Conservation (phyloP, 805 yeast species). For the Candida coleopterorum region DNA sequence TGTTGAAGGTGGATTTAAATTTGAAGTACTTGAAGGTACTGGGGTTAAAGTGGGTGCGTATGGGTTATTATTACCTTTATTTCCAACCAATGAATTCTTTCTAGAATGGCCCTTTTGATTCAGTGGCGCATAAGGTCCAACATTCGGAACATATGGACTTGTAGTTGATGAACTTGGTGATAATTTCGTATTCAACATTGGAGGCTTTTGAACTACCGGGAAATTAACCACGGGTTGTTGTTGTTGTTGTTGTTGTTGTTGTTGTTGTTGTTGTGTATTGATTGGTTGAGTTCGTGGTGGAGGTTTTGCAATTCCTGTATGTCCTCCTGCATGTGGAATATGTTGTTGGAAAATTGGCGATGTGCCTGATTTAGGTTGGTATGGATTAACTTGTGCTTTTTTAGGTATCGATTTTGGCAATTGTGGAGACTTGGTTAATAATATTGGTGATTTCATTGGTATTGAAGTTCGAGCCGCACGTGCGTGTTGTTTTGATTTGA, state of each 20-base stretch:
- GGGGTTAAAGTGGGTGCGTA: conserved; percentile 31
- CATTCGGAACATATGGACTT: conserved; percentile 40
- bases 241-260: conserved; percentile 5
- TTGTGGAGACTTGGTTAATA: not conserved
- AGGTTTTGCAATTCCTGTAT: conserved; percentile 7
- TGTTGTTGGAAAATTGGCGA: conserved; percentile 11
- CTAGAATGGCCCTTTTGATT: conserved; percentile 34
- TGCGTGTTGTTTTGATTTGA: conserved; percentile 17
- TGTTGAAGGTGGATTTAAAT: too few relatives aligned
- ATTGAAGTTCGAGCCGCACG: conserved; percentile 25
- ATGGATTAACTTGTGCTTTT: conserved; percentile 25
- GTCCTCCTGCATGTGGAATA: conserved; percentile 4
- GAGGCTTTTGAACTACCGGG: conserved; percentile 13
- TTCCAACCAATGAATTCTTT: conserved; percentile 37
- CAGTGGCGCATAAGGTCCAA: conserved; percentile 42
- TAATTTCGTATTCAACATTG: conserved; percentile 18
- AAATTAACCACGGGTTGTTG: not conserved
- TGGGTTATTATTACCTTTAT: conserved; percentile 38
- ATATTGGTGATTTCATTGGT: conserved; percentile 13
- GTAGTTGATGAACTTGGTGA: conserved; percentile 18
- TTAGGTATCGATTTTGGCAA: conserved; percentile 5
- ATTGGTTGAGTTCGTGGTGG: conserved; percentile 1
- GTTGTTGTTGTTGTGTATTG: not conserved
- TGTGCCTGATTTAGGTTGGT: conserved; percentile 14
- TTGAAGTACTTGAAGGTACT: not conserved